Evolutionary conservation across 2,329 filamentous ascomycete genomes (phyloP), one percentile per base, ranked within the genome.

Genomic region (Coniochaeta prunicola): DNA sequence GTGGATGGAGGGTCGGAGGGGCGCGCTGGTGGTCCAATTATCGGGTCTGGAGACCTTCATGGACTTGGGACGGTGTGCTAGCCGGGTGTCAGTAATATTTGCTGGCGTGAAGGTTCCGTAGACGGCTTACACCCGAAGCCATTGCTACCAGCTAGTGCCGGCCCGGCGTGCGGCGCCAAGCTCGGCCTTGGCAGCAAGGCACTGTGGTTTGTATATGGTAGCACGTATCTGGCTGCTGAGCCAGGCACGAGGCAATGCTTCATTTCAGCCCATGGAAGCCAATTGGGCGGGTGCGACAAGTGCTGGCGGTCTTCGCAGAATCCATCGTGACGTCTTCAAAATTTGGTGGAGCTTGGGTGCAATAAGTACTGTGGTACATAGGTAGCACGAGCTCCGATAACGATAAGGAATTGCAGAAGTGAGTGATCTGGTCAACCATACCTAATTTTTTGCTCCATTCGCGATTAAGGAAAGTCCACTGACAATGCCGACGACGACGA

Each of bases 1-100:
- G 57, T 76, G 70, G 48, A 70, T 64, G 0, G 72, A 72, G 0
- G 76, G 74, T 3, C 69, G 68, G 26, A 63, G 63, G 3, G 69
- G 66, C 4, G 69, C 65, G 15, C 66, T 64, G 9, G 67, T 60
- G 33, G 69, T 69, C 72, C 71, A 74, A 6, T 31, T n/a, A 26
- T 17, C 26, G 45, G 45, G 13, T 26, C 15, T 21, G n/a, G 28
- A 31, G 53, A 17, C 4, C 26, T 26, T 30, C 12, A 24, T 33
- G 31, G 31, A 21, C 26, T 54, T 15, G 30, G n/a, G 17, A 19
- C n/a, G 28, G 30, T 19, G 30, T 33, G 26, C 28, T 24, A 34
- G 53, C 17, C n/a, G n/a, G 13, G 12, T 53, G 28, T 15, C 21
- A 12, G 21, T 5, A 19, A 19, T 21, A 12, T 21, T 7, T 13